Conservation (phyloP, 495 filamentous ascomycete species). For the Penicillium steckii region DNA sequence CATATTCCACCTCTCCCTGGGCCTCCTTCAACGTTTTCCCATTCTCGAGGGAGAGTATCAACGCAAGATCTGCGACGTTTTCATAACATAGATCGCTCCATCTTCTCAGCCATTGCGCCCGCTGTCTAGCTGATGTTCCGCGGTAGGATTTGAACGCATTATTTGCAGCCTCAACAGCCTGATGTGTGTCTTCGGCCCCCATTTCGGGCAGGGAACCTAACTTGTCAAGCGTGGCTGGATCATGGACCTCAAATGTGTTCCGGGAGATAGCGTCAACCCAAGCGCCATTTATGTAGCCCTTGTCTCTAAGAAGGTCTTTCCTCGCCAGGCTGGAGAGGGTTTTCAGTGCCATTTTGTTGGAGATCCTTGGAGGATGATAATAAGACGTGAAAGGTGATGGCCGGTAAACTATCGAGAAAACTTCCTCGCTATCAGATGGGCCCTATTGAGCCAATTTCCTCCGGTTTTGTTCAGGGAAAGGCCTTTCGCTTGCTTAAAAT, state of each 20-base stretch:
- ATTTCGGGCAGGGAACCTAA: background rate
- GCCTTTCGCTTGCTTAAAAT: too few species aligned
- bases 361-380: too few species aligned
- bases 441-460: too few species aligned
- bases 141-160: background rate
- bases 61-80: background rate
- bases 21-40: slow-evolving; percentile 49
- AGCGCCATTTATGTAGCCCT: background rate
- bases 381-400: too few species aligned
- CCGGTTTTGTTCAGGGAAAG: too few species aligned
- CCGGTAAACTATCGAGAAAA: too few species aligned
- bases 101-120: background rate
- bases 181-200: background rate
- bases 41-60: slow-evolving; percentile 47
- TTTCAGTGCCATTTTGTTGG: too few species aligned
- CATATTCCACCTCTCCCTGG: slow-evolving; percentile 46
- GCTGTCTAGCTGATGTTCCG: background rate
- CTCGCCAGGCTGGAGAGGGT: too few species aligned
- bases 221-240: background rate
- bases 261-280: background rate
- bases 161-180: background rate
- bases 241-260: background rate
- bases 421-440: too few species aligned
- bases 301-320: background rate
- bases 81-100: background rate